Base-by-base conservation (phyloP, 257 asterid species). In the Osmanthus fragrans region DNA sequence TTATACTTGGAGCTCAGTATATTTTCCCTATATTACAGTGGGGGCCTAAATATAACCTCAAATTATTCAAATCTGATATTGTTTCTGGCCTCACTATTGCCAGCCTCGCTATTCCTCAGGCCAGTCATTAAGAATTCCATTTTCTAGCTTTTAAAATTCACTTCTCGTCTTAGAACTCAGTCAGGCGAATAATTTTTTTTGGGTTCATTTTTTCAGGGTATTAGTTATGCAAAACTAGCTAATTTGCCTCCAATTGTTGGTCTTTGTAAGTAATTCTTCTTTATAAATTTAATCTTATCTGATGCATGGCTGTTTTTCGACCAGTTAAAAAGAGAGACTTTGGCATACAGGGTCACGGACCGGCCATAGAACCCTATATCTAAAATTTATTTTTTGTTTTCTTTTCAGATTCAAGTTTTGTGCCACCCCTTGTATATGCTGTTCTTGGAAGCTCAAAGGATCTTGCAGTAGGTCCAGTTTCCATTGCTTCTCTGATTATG, bases 21-120 rank as follows among this genome's bases (percentile, higher is more conserved):
- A 37, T 93, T 21, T 91, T 93, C 7, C 98, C 98, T 4, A 70
- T 93, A 3, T 84, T 93, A 23, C 84, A 91, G 27, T 93, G 98
- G 98, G 96, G 90, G 47, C 96, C 98, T 8, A 79, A 85, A 5
- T 93, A 93, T 45, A 85, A 18, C 19, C 83, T 93, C 81, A 67
- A 58, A 2, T 83, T 89, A 74, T 81, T 93, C 79, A 93, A 93
- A 88, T 91, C 98, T 45, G 97, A 91, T 82, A 72, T 93, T 72
- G 87, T 93, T 45, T 88, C 98, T 75, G 98, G 98, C 10, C 98
- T 93, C 89, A 93, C 98, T 79, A 93, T 93, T 79, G 98, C 98
- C 18, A 91, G 97, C 80, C 92, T 93, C 71, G 98, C 98, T 81
- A 93, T 93, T 25, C 98, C 98, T 81, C 98, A 92, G 92, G 94